Evolutionary conservation across 208 protist species (phyloP), one percentile per base, ranked within the genome.

Genomic region (Crithidia expoeki): DNA sequence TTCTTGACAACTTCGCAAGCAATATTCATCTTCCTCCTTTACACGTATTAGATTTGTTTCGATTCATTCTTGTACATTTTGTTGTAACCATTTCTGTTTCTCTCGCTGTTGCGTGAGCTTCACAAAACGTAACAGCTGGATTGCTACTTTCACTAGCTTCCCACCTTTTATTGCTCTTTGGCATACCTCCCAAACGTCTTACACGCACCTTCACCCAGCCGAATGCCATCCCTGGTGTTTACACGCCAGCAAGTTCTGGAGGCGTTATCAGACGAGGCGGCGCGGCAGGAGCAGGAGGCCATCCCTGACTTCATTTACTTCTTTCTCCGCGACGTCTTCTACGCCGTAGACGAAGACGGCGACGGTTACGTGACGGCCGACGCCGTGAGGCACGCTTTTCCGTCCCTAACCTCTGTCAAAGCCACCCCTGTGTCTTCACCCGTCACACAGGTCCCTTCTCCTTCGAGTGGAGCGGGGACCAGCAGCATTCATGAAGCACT

Each of bases 261-360:
- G 2, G 27, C 21, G n/a, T 63, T 76, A n/a, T 60, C 72, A 2
- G 63, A 76, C n/a, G 72, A 61, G 7, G 61, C 21, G n/a, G 72
- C 63, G 14, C 63, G 72, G 42, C 62, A 36, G 36, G 72, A 76
- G 64, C 62, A 55, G 57, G 62, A 66, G 55, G 19, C 72, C 16
- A 57, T 76, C 60, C 72, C 72, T 30, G 63, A 76, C 21, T 76
- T 76, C 63, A 71, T 76, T 21, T 76, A 76, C 72, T 34, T 40
- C 19, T 76, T 76, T 47, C 42, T 76, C 28, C 72, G 72, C 46
- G 72, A 76, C 46, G 72, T 67, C 49, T 81, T 81, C 33, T 61
- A 67, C 23, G 72, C 72, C 4, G 62, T 79, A 12, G 64, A 79
- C 32, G 49, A 27, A 7, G 60, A 78, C 25, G 61, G 60, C 14